Conservation (phyloP, 768 basidiomycete genomes). For the Neoboletus magnificus region DNA sequence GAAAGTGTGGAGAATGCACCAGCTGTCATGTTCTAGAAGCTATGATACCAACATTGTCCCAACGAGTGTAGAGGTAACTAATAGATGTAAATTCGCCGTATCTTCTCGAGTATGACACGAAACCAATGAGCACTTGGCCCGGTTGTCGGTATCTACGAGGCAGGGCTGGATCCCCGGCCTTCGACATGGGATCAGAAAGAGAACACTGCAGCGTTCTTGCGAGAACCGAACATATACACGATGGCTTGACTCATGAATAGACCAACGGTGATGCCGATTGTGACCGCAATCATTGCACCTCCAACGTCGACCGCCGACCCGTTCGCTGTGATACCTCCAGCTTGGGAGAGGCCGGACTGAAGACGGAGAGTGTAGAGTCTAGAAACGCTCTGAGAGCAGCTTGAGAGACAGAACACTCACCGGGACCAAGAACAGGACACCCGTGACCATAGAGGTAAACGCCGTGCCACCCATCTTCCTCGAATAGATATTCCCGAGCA, state of each 20-base stretch:
- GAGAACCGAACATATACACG: slow-evolving; percentile 80
- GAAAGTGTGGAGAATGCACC: slow-evolving; percentile 86
- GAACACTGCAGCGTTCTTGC: slow-evolving; percentile 83
- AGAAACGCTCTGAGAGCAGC: background rate
- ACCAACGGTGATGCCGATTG: slow-evolving; percentile 87
- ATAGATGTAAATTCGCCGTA: slow-evolving; percentile 7
- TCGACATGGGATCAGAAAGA: slow-evolving; percentile 51
- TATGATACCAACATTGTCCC: slow-evolving; percentile 5
- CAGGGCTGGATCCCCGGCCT: background rate
- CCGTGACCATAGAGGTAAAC: slow-evolving; percentile 89
- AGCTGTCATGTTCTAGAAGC: slow-evolving; percentile 79
- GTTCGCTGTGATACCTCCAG: slow-evolving; percentile 78
- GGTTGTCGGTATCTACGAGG: slow-evolving; percentile 3
- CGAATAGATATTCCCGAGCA: slow-evolving; percentile 79
- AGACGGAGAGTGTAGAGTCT: background rate
- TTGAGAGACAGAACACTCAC: slow-evolving; percentile 42
- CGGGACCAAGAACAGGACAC: slow-evolving; percentile 82
- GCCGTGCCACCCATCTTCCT: slow-evolving; percentile 81
- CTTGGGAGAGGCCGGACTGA: slow-evolving; percentile 82
- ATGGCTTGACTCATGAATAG: slow-evolving; percentile 85
- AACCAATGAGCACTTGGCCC: background rate
- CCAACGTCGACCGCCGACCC: slow-evolving; percentile 83
- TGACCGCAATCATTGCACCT: slow-evolving; percentile 85
- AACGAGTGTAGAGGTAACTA: background rate
- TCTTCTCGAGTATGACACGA: background rate